Evolutionary conservation across 176 grass and related monocot species (phyloP).

Genomic region (Chloris gayana): DNA sequence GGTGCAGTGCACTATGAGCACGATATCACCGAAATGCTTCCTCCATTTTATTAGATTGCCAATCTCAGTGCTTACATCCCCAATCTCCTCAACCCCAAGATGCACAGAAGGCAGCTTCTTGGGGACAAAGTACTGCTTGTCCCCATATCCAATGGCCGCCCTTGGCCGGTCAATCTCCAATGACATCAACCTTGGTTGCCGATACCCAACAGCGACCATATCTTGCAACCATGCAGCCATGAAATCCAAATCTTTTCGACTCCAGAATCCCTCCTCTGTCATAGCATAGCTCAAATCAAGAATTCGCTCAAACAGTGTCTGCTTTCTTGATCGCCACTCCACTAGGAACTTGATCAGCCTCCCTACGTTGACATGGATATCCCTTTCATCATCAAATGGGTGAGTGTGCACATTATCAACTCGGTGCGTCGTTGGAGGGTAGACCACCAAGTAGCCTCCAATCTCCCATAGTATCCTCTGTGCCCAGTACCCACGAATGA

Average conservation of each 20-base stretch:
- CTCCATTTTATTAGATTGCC: conserved; percentile 93
- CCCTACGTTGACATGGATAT: conserved; percentile 88
- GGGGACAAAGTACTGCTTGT: conserved; percentile 66
- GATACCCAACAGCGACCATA: conserved; percentile 73
- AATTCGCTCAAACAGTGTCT: conserved; percentile 77
- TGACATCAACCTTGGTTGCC: conserved; percentile 79
- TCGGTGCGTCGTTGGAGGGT: conserved; percentile 77
- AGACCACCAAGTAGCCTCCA: conserved; percentile 70
- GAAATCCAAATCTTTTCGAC: conserved; percentile 70
- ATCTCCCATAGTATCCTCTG: conserved; percentile 94
- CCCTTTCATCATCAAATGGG: conserved; percentile 80
- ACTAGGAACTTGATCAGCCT: conserved; percentile 78
- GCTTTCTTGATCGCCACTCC: conserved; percentile 73
- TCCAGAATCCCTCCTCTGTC: conserved; percentile 85
- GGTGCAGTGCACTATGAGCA: conserved; percentile 70
- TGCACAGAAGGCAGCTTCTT: conserved; percentile 80
- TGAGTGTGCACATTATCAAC: conserved; percentile 60
- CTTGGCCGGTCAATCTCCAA: conserved; percentile 71
- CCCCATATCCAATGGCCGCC: conserved; percentile 80
- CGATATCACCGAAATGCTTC: conserved; percentile 86
- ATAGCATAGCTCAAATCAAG: conserved; percentile 83
- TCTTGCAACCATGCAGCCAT: conserved; percentile 84
- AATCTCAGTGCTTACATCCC: conserved; percentile 76
- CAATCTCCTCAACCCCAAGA: conserved; percentile 86
- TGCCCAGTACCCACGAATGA: conserved; percentile 86